Evolutionary conservation across 768 basidiomycete genomes (phyloP), one percentile per base, ranked within the genome.

Genomic region (Naganishia antarctica): DNA sequence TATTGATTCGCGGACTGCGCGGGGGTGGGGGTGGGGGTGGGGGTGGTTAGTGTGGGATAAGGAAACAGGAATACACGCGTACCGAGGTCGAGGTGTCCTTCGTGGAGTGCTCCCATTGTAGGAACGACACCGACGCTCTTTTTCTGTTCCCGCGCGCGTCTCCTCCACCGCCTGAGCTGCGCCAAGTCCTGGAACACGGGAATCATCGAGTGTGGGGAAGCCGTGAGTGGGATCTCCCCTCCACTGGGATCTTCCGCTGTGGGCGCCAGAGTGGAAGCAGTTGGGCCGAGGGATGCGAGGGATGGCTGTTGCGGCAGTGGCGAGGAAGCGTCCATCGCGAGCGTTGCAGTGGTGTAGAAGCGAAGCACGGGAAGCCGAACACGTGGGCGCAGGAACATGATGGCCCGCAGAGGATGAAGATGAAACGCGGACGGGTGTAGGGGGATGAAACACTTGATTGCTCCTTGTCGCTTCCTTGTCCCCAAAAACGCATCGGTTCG

Each of bases 101-200:
- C 85, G 74, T 99, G 96, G 45, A 99, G 79, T 1, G 94, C 94
- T 23, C 94, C 94, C 94, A 97, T 97, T 12, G 96, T 99, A 0
- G 96, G 84, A n/a, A 99, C 91, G 64, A 89, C 90, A 0, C 96
- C 96, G 5, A 99, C 90, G 0, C 84, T 82, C 73, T 85, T 83
- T 31, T 80, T 79, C 47, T 80, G 78, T 0, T 82, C 80, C 64
- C 83, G 84, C 0, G 85, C 89, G 32, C 78, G 78, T 51, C 81
- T 77, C 26, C 94, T 80, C 94, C 96, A 99, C 80, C 65, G 26
- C 32, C 76, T 63, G 32, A 79, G 64, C 37, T 77, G 68, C 12
- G 60, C 57, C 51, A 78, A 49, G 9, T 74, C 70, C 32, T 71
- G 63, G 40, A 78, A 70, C 18, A 78, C 71, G 11, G 77, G 77